Conservation (phyloP, 2,329 filamentous ascomycete genomes). For the Verticillium klebahnii region DNA sequence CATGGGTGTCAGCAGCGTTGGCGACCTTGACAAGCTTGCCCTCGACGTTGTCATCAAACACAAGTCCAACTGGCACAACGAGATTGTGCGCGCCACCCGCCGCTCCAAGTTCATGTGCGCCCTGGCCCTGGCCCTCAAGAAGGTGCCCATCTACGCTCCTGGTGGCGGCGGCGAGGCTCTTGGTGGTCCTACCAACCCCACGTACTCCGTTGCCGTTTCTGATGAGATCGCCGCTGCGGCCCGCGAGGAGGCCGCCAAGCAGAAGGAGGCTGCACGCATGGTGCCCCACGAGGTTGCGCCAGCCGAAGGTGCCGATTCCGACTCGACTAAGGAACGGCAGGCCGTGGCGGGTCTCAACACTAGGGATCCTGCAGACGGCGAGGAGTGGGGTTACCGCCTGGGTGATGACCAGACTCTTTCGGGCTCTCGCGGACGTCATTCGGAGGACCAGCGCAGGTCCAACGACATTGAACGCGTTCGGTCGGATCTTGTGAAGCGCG, state of each 20-base stretch:
- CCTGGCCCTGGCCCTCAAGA: conserved; percentile 76
- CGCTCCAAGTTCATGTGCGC: conserved; percentile 98
- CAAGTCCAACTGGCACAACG: conserved; percentile 91
- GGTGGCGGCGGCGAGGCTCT: conserved; percentile 63
- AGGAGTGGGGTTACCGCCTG: conserved; percentile 31
- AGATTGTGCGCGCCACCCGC: conserved; percentile 71
- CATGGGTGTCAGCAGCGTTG: conserved; percentile 73
- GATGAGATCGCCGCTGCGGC: conserved; percentile 62
- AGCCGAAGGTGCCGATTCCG: conserved; percentile 14
- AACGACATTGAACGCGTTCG: conserved; percentile 33
- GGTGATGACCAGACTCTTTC: conserved; percentile 28
- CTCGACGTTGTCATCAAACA: conserved; percentile 82
- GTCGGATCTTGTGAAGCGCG: conserved; percentile 30
- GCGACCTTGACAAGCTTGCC: conserved; percentile 81
- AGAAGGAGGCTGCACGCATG: conserved; percentile 62
- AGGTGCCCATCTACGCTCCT: conserved; percentile 79
- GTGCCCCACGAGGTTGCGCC: conserved; percentile 41
- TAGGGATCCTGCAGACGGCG: conserved; percentile 25
- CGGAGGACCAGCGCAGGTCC: conserved; percentile 29
- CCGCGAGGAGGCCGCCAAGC: conserved; percentile 53
- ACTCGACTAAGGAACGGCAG: conserved; percentile 32
- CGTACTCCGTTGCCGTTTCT: conserved; percentile 70
- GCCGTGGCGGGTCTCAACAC: conserved; percentile 42
- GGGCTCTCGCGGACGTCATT: conserved; percentile 21
- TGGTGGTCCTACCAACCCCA: conserved; percentile 67